phyloP scores from a whole-genome alignment of 441 rosid genomes.

The Bruguiera hainesii region DNA sequence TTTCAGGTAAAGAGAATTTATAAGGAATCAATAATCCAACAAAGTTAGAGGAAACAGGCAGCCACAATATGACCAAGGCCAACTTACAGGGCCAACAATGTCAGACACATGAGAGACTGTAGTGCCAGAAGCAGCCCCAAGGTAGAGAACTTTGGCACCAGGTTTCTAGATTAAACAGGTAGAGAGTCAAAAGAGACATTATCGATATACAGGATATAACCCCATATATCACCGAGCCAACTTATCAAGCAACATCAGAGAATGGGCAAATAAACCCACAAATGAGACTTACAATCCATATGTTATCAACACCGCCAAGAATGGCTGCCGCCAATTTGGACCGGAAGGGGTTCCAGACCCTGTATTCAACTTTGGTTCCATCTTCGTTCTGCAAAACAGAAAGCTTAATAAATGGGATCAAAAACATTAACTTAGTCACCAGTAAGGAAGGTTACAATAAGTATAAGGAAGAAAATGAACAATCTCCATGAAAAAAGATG shows the following conservation, averaged over 20 bases:
- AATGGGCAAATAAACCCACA: not conserved
- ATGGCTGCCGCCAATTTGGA: slow-evolving; percentile 92
- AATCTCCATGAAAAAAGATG: not conserved
- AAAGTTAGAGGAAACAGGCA: not conserved
- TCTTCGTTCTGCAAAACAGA: slow-evolving; percentile 58
- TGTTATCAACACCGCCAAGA: slow-evolving; percentile 90
- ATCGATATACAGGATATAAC: not conserved
- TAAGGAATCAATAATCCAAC: slow-evolving; percentile 16
- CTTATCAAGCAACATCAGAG: not conserved
- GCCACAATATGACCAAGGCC: not conserved
- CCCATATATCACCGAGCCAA: not conserved
- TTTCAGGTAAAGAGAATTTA: slow-evolving; percentile 14
- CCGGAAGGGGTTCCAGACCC: slow-evolving; percentile 93
- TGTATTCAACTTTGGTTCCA: slow-evolving; percentile 82
- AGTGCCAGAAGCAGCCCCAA: slow-evolving; percentile 86
- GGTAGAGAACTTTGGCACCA: slow-evolving; percentile 73
- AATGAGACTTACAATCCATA: slow-evolving; percentile 66
- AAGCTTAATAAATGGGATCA: not conserved
- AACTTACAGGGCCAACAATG: slow-evolving; percentile 81
- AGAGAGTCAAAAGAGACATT: not conserved
- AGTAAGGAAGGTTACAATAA: too few species aligned
- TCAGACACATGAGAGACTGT: slow-evolving; percentile 93
- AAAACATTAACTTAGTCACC: too few species aligned
- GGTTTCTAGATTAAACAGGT: slow-evolving; percentile 41
- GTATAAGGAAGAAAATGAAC: too few species aligned